phyloP scores from a whole-genome alignment of 2,329 filamentous ascomycete genomes.

The Plenodomus biglobosus region DNA sequence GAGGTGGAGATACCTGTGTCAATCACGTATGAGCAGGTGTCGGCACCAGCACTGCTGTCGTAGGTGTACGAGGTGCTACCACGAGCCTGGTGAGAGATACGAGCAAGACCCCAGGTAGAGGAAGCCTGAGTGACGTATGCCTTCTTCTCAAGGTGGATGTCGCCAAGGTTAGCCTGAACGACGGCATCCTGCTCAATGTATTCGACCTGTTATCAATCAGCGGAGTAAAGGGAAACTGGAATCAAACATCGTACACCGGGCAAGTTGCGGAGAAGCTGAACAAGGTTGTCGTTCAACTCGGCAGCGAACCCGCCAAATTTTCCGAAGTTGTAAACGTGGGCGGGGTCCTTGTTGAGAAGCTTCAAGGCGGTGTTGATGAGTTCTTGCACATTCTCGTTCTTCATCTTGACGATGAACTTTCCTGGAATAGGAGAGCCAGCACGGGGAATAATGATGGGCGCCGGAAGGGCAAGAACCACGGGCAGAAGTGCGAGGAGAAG shows the following conservation, averaged over 20 bases:
- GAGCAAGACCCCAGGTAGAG: slow-evolving; percentile 47
- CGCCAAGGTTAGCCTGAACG: slow-evolving; percentile 32
- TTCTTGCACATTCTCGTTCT: slow-evolving; percentile 36
- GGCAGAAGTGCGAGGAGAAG: slow-evolving; percentile 44
- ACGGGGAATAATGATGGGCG: slow-evolving; percentile 45
- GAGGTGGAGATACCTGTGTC: slow-evolving; percentile 64
- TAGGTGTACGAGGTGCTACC: slow-evolving; percentile 43
- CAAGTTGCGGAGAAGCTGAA: slow-evolving; percentile 31
- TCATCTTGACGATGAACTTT: slow-evolving; percentile 52
- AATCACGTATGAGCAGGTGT: slow-evolving; percentile 61
- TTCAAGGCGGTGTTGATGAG: slow-evolving; percentile 33
- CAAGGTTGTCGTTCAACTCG: slow-evolving; percentile 35
- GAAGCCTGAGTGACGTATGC: slow-evolving; percentile 44
- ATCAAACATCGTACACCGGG: slow-evolving; percentile 27
- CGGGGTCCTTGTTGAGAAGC: slow-evolving; percentile 29
- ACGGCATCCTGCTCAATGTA: slow-evolving; percentile 47
- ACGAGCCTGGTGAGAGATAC: slow-evolving; percentile 41
- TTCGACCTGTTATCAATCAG: slow-evolving; percentile 31
- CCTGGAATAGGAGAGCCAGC: slow-evolving; percentile 43
- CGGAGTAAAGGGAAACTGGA: background rate
- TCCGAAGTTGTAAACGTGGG: slow-evolving; percentile 44
- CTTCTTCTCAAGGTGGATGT: slow-evolving; percentile 29
- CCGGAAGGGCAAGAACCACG: slow-evolving; percentile 41
- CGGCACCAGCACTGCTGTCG: slow-evolving; percentile 42
- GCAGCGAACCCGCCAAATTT: slow-evolving; percentile 45